Percentiles rank a stretch among this genome's conserved stretches.
Conservation (phyloP, 441 rosid species). For the Adansonia rubrostipa region DNA sequence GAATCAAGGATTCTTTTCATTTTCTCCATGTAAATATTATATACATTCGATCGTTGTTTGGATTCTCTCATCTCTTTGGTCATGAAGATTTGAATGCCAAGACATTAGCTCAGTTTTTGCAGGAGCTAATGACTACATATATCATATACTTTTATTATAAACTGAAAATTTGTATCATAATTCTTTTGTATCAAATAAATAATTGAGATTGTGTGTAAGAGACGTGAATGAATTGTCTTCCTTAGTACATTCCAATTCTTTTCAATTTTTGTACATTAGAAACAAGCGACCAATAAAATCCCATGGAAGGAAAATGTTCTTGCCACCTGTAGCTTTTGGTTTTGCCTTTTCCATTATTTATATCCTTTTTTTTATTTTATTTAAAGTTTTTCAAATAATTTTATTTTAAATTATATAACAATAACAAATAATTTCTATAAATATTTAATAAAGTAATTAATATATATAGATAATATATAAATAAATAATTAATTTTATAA, state of each 20-base stretch:
- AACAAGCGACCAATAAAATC: too few species aligned
- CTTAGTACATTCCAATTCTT: not conserved
- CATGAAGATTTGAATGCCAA: not conserved
- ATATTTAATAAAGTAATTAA: not conserved
- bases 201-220: not conserved
- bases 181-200: slow-evolving; percentile 25
- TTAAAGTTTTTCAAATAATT: not conserved
- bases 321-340: too few species aligned
- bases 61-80: not conserved
- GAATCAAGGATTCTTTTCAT: slow-evolving; percentile 20
- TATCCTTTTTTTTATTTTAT: not conserved
- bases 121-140: slow-evolving; percentile 36
- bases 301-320: too few species aligned
- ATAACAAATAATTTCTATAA: too few species aligned
- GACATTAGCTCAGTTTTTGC: slow-evolving; percentile 48
- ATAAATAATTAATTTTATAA: not conserved
- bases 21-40: slow-evolving; percentile 24
- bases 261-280: too few species aligned
- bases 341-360: not conserved
- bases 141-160: not conserved
- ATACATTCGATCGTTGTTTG: not conserved
- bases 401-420: too few species aligned
- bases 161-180: slow-evolving; percentile 7
- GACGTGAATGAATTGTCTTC: not conserved
- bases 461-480: not conserved